phyloP scores from a whole-genome alignment of 2,329 filamentous ascomycete genomes.

The Lasiodiplodia sp. region DNA sequence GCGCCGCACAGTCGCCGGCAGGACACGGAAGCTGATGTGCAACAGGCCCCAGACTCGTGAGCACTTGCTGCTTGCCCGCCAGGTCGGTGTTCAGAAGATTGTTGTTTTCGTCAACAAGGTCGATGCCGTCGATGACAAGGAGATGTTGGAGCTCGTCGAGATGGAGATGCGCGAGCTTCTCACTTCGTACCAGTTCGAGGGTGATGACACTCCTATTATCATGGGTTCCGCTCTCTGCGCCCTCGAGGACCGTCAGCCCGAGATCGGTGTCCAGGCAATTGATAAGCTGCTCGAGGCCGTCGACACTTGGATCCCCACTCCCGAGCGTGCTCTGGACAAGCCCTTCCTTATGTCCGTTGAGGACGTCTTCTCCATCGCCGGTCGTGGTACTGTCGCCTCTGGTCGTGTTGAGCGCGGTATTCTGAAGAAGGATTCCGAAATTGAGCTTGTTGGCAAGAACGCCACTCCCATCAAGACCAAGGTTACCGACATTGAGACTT shows the following conservation, averaged over 20 bases:
- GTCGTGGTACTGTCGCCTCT: conserved; percentile 95
- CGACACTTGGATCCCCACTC: conserved; percentile 95
- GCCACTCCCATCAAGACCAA: conserved; percentile 90
- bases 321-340: conserved; percentile 92
- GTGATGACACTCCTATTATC: conserved; percentile 95
- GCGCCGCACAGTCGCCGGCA: not conserved
- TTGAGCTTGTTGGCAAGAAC: conserved; percentile 93
- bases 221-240: conserved; percentile 97
- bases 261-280: conserved; percentile 87
- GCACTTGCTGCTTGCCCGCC: conserved; percentile 95
- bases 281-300: conserved; percentile 90
- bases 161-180: conserved; percentile 99
- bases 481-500: conserved; percentile 99
- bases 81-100: conserved; percentile 97
- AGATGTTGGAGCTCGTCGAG: conserved; percentile 99
- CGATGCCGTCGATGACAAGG: conserved; percentile 94
- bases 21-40: not conserved
- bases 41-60: conserved; percentile 90
- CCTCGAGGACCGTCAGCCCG: conserved; percentile 82
- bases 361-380: conserved; percentile 66
- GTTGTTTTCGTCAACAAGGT: conserved; percentile 99
- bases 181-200: conserved; percentile 91
- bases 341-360: conserved; percentile 99
- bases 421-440: conserved; percentile 91
- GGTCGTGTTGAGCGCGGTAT: conserved; percentile 96